phyloP scores from a whole-genome alignment of 805 yeast species.

The Nakazawaea populi region DNA sequence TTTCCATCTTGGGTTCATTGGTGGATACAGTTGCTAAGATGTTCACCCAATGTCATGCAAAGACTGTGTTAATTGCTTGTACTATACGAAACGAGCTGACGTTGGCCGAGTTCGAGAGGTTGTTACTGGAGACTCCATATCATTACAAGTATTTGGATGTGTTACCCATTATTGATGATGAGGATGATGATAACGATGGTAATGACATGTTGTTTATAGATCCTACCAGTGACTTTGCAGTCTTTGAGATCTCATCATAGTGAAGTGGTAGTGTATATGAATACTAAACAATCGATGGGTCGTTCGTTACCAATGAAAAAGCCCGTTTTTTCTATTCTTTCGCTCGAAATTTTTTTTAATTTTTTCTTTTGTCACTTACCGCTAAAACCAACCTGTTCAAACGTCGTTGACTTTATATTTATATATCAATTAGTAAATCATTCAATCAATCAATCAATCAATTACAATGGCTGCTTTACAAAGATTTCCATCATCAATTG shows the following conservation, averaged over 20 bases:
- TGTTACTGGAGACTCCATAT: slow-evolving; percentile 17
- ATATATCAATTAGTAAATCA: too few species aligned
- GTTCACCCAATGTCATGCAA: slow-evolving; percentile 14
- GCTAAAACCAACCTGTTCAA: too few species aligned
- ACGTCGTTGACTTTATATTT: too few species aligned
- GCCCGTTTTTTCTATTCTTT: too few species aligned
- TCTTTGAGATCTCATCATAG: not conserved
- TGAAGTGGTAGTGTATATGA: not conserved
- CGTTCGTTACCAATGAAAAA: too few species aligned
- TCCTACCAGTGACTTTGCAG: not conserved
- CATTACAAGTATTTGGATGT: not conserved
- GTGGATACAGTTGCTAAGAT: slow-evolving; percentile 41
- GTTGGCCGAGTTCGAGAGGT: slow-evolving; percentile 32
- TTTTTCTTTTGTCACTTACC: too few species aligned
- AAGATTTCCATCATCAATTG: slow-evolving; percentile 37
- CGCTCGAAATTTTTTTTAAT: too few species aligned
- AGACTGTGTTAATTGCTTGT: slow-evolving; percentile 46
- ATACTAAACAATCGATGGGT: too few species aligned
- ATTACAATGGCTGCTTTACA: slow-evolving; percentile 13
- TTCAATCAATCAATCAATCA: not conserved
- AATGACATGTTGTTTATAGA: not conserved
- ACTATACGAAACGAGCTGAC: slow-evolving; percentile 65
- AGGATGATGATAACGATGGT: too few species aligned
- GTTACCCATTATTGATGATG: too few species aligned
- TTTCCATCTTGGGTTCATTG: slow-evolving; percentile 48